Evolutionary conservation across 169 alveolate genomes (phyloP), one percentile per base, ranked within the genome.

Genomic region (Cryptosporidium baileyi): DNA sequence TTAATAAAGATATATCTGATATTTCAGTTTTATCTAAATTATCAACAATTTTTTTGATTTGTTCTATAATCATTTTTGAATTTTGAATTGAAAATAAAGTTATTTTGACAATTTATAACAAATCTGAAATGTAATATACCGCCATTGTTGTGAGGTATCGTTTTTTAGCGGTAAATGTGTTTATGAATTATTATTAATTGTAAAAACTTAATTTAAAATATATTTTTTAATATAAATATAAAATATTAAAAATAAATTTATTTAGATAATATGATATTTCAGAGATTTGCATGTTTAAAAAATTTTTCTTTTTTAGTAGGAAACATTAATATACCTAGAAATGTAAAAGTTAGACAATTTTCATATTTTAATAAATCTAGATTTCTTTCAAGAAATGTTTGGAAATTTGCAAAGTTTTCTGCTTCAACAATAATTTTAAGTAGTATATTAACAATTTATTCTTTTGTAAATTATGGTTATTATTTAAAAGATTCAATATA

Each of bases 91-190:
- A 47, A 47, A 47, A 47, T n/a, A 9, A 26, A n/a, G 5, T n/a
- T 6, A 4, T 6, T 6, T 6, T 47, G 19, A 47, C 59, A n/a
- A n/a, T 47, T 47, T 47, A n/a, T 0, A 3, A 5, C 7, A 47
- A 41, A 9, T 41, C 19, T 26, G 1, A 47, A 4, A 47, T n/a
- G n/a, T n/a, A n/a, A n/a, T n/a, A 47, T 47, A n/a, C 54, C 61
- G 60, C 61, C 54, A 13, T 19, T 28, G n/a, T 45, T 65, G 81
- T 65, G 81, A 65, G 81, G 81, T 44, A 45, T 65, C 81, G 19
- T 24, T 19, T n/a, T 15, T 62, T 15, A 45, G 51, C 81, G 51
- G 49, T 0, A 65, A 41, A 22, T 24, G 13, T 5, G 9, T 40
- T 45, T 43, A 24, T 3, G 11, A 63, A 22, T 9, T 19, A 11